phyloP scores from a whole-genome alignment of 768 basidiomycete genomes.

The Naganishia antarctica region DNA sequence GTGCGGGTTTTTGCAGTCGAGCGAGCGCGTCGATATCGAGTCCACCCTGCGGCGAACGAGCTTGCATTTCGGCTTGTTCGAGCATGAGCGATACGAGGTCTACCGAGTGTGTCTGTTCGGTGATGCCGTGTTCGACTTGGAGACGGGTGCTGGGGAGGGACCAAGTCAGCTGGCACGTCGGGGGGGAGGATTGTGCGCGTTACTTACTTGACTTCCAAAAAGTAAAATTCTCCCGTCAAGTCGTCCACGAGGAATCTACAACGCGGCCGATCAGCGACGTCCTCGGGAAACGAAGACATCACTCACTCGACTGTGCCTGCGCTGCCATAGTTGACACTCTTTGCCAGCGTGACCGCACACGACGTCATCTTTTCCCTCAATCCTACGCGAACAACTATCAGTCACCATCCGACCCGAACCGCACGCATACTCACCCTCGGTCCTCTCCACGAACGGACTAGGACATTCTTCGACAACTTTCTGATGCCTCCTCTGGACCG shows the following conservation, averaged over 20 bases:
- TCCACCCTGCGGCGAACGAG: conserved; percentile 29
- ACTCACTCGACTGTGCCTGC: conserved; percentile 67
- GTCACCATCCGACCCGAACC: neutral
- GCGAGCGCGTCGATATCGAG: conserved; percentile 16
- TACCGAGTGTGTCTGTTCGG: conserved; percentile 57
- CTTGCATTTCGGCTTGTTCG: conserved; percentile 52
- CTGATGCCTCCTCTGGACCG: conserved; percentile 64
- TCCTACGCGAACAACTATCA: conserved; percentile 44
- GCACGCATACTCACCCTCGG: conserved; percentile 51
- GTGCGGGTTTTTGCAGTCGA: conserved; percentile 24
- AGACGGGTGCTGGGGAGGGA: conserved; percentile 20
- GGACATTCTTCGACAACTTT: conserved; percentile 69
- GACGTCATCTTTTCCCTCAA: conserved; percentile 55
- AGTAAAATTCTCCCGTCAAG: conserved; percentile 57
- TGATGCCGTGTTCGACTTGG: conserved; percentile 66
- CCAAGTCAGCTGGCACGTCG: neutral
- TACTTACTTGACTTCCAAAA: conserved; percentile 63
- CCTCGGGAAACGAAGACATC: conserved; percentile 52
- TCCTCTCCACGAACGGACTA: conserved; percentile 56
- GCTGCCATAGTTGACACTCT: conserved; percentile 57
- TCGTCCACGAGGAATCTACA: conserved; percentile 38
- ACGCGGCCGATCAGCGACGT: neutral
- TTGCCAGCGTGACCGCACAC: conserved; percentile 57
- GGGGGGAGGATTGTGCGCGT: too few relatives aligned
- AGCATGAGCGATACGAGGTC: conserved; percentile 67